phyloP scores from a whole-genome alignment of 768 basidiomycete species.

The Gyrodon lividus region DNA sequence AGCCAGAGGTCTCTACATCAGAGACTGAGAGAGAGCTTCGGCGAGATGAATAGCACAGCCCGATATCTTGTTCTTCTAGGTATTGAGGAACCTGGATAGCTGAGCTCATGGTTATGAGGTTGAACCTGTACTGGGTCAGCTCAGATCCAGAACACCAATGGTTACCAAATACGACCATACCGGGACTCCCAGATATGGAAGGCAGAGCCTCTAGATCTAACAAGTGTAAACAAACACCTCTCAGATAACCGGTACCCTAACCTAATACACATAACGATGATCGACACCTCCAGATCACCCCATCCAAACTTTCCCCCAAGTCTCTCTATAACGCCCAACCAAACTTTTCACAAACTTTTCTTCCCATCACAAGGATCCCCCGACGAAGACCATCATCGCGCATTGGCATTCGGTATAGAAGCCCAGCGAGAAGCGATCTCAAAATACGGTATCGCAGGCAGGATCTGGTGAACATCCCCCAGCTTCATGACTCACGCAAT shows the following conservation, averaged over 20 bases:
- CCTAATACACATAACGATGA: too few relatives aligned
- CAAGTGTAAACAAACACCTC: slow-evolving; percentile 10
- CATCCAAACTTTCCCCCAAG: slow-evolving; percentile 46
- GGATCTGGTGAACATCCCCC: slow-evolving; percentile 64
- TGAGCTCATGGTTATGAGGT: slow-evolving; percentile 8
- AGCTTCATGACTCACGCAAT: neutral
- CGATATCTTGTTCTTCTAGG: slow-evolving; percentile 32
- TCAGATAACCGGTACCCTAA: too few relatives aligned
- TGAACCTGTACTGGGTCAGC: neutral
- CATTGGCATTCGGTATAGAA: slow-evolving; percentile 33
- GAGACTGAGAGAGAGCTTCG: slow-evolving; percentile 24
- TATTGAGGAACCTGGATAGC: slow-evolving; percentile 10
- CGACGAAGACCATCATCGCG: neutral
- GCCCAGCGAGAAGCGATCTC: slow-evolving; percentile 61
- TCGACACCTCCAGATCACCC: neutral
- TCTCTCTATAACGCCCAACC: slow-evolving; percentile 40
- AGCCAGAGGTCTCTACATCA: slow-evolving; percentile 23
- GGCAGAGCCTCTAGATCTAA: neutral
- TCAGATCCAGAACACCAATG: too few relatives aligned
- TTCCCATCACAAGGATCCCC: neutral
- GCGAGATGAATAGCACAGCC: slow-evolving; percentile 22
- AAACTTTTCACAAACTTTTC: neutral
- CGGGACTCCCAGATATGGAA: too few relatives aligned
- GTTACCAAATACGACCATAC: too few relatives aligned
- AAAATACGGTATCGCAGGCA: slow-evolving; percentile 78